phyloP scores from a whole-genome alignment of 116 monocot genomes.

The Phalaenopsis hybrid region DNA sequence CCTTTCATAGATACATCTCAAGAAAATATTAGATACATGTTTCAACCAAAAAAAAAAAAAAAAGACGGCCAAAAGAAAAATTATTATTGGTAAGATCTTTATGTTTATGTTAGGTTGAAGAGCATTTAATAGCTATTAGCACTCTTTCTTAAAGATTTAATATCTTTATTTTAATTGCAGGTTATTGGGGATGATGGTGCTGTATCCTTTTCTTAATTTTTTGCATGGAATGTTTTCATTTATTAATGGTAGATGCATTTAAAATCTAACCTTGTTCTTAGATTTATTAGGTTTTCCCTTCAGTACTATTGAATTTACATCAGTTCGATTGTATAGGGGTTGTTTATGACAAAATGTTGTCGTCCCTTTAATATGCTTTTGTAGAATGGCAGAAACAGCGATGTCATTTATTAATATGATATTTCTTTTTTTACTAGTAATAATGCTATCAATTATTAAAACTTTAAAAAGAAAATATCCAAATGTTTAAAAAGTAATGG shows the following conservation, averaged over 20 bases:
- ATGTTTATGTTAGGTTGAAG: neutral
- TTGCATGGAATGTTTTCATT: neutral
- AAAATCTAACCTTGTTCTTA: neutral
- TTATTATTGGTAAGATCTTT: neutral
- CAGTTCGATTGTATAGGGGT: neutral
- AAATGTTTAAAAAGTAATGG: no score
- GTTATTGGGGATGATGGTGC: constrained; percentile 87
- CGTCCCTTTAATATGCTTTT: neutral
- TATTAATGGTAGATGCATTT: neutral
- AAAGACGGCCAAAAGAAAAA: neutral
- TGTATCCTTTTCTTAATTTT: constrained; percentile 47
- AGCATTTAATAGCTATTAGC: neutral
- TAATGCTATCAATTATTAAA: no score
- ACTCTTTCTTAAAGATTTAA: neutral
- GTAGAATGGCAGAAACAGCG: neutral
- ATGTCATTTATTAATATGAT: neutral
- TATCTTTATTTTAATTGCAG: constrained; percentile 30
- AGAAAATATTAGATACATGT: neutral
- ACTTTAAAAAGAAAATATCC: no score
- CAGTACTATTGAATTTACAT: neutral
- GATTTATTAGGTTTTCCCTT: neutral
- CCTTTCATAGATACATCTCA: neutral
- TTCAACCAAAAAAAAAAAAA: neutral
- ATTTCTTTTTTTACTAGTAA: no score
- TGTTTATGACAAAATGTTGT: neutral